Conservation (phyloP, 2,329 filamentous ascomycete genomes). For the Alternaria infectoria region DNA sequence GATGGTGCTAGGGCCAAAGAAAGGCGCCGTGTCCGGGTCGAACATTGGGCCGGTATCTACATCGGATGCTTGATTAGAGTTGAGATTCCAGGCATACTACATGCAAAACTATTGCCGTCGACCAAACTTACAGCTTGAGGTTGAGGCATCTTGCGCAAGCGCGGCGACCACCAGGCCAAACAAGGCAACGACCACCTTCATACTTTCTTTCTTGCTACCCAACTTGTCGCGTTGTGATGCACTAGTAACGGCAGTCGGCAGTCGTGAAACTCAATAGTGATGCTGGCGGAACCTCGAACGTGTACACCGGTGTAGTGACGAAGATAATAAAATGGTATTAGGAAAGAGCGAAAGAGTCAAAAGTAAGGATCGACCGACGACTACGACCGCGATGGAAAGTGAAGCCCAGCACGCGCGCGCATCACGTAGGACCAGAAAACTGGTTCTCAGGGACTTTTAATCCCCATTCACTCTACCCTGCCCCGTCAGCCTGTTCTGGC, state of each 20-base stretch:
- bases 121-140: conserved; percentile 6
- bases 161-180: conserved; percentile 3
- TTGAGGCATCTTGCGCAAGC: conserved; percentile 5
- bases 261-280: not conserved
- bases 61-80: not conserved
- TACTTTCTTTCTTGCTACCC: not conserved
- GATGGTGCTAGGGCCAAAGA: conserved; percentile 24
- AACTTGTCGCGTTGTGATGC: not conserved
- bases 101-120: not conserved
- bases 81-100: not conserved
- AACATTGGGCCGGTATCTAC: conserved; percentile 27
- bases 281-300: not conserved
- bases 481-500: not conserved
- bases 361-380: conserved; percentile 2
- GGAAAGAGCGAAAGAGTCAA: not conserved
- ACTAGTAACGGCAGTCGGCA: not conserved
- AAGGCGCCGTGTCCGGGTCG: conserved; percentile 22
- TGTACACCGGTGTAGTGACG: not conserved
- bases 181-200: conserved; percentile 5
- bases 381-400: not conserved
- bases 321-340: not conserved
- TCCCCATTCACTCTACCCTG: not conserved
- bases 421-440: not conserved
- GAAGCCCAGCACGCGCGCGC: not conserved
- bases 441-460: not conserved